A percentile compares a stretch with the other conserved stretches of the same genome.
Conservation (phyloP, 768 basidiomycete species). For the Rhodocollybia butyracea region DNA sequence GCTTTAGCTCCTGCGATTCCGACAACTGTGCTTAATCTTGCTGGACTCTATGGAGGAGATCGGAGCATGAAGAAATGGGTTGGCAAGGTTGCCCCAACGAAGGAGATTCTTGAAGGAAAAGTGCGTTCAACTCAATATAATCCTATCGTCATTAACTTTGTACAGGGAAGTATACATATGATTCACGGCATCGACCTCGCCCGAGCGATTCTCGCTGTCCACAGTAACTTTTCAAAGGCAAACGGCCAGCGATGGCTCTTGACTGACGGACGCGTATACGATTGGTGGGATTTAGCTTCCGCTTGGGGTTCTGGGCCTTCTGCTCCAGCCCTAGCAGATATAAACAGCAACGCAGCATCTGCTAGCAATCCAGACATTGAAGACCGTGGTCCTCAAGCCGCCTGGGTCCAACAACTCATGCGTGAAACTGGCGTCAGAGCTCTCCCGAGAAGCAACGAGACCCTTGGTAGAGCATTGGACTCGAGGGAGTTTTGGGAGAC, state of each 20-base stretch:
- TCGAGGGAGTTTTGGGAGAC: constrained; percentile 59
- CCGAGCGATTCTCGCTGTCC: constrained; percentile 57
- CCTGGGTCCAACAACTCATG: constrained; percentile 62
- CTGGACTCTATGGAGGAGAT: constrained; percentile 60
- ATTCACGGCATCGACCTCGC: constrained; percentile 62
- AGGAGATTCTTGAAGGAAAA: constrained; percentile 49
- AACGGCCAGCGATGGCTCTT: constrained; percentile 54
- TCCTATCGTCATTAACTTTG: not conserved
- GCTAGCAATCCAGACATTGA: too few species aligned
- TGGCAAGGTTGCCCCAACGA: constrained; percentile 47
- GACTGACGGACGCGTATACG: constrained; percentile 54
- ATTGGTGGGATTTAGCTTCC: constrained; percentile 66
- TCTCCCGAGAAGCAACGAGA: constrained; percentile 47
- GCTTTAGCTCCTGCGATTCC: constrained; percentile 32
- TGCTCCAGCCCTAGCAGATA: not conserved
- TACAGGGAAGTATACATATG: constrained; percentile 55
- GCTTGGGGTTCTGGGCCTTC: constrained; percentile 40
- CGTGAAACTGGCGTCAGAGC: constrained; percentile 43
- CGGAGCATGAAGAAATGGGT: constrained; percentile 52
- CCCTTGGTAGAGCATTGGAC: constrained; percentile 53
- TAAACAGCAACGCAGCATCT: too few species aligned
- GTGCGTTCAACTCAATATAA: constrained; percentile 28
- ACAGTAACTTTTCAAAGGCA: constrained; percentile 38
- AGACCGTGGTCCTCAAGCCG: constrained; percentile 33
- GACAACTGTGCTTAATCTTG: constrained; percentile 58